Evolutionary conservation across 2,329 filamentous ascomycete species (phyloP).

Genomic region (Chaetomium strumarium): DNA sequence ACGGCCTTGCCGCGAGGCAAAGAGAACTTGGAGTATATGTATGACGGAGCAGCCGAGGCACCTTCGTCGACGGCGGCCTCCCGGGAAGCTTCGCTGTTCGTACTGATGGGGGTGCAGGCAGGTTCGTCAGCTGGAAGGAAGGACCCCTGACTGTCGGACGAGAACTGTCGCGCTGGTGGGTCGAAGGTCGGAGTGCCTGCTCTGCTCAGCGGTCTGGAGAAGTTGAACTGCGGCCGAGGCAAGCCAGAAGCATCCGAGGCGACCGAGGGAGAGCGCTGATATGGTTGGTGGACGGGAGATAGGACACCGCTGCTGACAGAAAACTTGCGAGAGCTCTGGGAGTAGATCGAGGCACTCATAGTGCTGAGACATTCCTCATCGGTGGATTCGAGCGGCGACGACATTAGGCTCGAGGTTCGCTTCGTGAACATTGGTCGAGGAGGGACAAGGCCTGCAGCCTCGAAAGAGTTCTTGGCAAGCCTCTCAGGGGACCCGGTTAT

Average conservation of each 20-base stretch:
- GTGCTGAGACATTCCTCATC: constrained; percentile 62
- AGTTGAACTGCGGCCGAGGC: constrained; percentile 79
- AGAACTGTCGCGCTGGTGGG: constrained; percentile 55
- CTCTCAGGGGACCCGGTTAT: constrained; percentile 42
- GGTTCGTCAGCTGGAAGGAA: constrained; percentile 57
- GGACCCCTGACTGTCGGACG: constrained; percentile 61
- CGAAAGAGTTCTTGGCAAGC: constrained; percentile 39
- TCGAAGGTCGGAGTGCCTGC: constrained; percentile 56
- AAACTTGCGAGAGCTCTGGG: constrained; percentile 67
- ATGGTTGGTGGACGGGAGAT: constrained; percentile 54
- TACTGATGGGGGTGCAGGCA: constrained; percentile 64
- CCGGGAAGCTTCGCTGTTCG: constrained; percentile 63
- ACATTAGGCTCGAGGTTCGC: constrained; percentile 55
- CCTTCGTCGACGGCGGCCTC: constrained; percentile 45
- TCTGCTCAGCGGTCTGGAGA: constrained; percentile 82
- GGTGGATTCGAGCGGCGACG: constrained; percentile 57
- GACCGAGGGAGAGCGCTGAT: constrained; percentile 75
- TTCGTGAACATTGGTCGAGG: constrained; percentile 45
- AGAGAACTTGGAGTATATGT: constrained; percentile 79
- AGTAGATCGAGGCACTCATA: constrained; percentile 49
- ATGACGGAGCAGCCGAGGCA: constrained; percentile 58
- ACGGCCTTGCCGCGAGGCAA: constrained; percentile 77
- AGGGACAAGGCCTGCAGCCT: constrained; percentile 47
- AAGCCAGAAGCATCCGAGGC: constrained; percentile 73
- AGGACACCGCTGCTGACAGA: constrained; percentile 61